Evolutionary conservation across 768 basidiomycete species (phyloP).

Genomic region (Pleurotus citrinopileatus): DNA sequence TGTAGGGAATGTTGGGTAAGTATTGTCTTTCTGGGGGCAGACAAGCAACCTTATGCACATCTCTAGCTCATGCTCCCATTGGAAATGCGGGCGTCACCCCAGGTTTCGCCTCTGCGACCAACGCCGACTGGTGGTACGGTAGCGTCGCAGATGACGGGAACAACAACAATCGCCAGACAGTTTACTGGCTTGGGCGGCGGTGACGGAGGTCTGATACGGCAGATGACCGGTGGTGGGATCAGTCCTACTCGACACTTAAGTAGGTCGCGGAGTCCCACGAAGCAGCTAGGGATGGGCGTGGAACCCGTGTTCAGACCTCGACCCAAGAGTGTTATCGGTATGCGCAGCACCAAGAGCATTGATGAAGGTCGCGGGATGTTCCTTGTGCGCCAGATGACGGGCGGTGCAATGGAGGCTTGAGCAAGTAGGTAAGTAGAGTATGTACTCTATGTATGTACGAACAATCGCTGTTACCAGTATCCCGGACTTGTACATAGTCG

Average conservation of each 20-base stretch:
- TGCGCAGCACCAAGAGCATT: slow-evolving; percentile 55
- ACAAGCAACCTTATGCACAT: slow-evolving; percentile 13
- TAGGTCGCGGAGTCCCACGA: slow-evolving; percentile 55
- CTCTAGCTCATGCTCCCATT: slow-evolving; percentile 55
- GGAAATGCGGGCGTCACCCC: slow-evolving; percentile 44
- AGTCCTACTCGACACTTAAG: slow-evolving; percentile 65
- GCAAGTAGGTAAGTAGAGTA: too few species aligned
- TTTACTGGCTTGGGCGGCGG: slow-evolving; percentile 61
- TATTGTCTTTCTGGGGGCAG: slow-evolving; percentile 10
- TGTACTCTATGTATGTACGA: too few species aligned
- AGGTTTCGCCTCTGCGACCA: slow-evolving; percentile 51
- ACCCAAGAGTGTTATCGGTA: slow-evolving; percentile 78
- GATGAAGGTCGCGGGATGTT: slow-evolving; percentile 77
- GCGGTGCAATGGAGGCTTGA: slow-evolving; percentile 23
- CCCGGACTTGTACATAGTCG: too few species aligned
- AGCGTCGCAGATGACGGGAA: slow-evolving; percentile 60
- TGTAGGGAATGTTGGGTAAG: slow-evolving; percentile 82
- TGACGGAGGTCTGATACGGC: slow-evolving; percentile 41
- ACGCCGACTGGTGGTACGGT: slow-evolving; percentile 46
- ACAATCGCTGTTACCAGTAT: too few species aligned
- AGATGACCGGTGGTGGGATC: slow-evolving; percentile 65
- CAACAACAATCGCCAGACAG: slow-evolving; percentile 71
- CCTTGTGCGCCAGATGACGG: slow-evolving; percentile 78
- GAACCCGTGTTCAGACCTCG: slow-evolving; percentile 45
- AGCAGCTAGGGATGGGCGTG: slow-evolving; percentile 48